These are phyloP conservation scores for Glycine latifolia DNA, from an alignment of 306 rosid genomes.

Conservation along the genomic window DNA sequence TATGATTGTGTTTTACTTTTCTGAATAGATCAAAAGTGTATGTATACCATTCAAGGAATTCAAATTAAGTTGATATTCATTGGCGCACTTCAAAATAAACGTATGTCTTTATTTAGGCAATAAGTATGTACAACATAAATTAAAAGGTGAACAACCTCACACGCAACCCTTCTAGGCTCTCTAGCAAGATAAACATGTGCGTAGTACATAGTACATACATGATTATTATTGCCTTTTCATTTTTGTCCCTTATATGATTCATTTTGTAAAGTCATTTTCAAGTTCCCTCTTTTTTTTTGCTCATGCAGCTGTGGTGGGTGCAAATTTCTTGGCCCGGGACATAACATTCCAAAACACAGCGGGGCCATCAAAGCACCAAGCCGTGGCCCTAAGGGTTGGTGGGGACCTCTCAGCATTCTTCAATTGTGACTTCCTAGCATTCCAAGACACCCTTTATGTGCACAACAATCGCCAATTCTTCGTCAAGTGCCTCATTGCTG, in stretches of 20 bases:
- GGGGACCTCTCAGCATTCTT: slow-evolving; percentile 89
- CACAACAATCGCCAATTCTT: slow-evolving; percentile 92
- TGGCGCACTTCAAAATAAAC: too few relatives aligned
- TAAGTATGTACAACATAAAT: too few relatives aligned
- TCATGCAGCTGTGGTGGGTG: slow-evolving; percentile 81
- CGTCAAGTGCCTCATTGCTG: slow-evolving; percentile 60
- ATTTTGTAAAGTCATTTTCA: not conserved
- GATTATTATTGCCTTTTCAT: not conserved
- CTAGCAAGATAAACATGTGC: too few relatives aligned
- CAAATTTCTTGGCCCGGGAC: slow-evolving; percentile 70
- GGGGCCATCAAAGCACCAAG: slow-evolving; percentile 92
- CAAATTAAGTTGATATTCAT: not conserved
- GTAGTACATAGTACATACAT: too few relatives aligned
- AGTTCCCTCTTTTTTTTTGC: not conserved
- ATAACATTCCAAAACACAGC: slow-evolving; percentile 91
- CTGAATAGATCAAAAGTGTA: not conserved
- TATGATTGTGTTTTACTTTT: not conserved
- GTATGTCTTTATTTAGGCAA: too few relatives aligned
- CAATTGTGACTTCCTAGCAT: slow-evolving; percentile 73
- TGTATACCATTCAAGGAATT: not conserved
- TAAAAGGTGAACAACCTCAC: not conserved
- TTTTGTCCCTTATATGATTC: not conserved
- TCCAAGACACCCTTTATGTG: slow-evolving; percentile 92
- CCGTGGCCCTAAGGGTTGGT: slow-evolving; percentile 90
- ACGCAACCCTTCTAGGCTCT: not conserved